Evolutionary conservation across 257 asterid species (phyloP), one percentile per base, ranked within the genome.

Genomic region (Lycium ferocissimum): DNA sequence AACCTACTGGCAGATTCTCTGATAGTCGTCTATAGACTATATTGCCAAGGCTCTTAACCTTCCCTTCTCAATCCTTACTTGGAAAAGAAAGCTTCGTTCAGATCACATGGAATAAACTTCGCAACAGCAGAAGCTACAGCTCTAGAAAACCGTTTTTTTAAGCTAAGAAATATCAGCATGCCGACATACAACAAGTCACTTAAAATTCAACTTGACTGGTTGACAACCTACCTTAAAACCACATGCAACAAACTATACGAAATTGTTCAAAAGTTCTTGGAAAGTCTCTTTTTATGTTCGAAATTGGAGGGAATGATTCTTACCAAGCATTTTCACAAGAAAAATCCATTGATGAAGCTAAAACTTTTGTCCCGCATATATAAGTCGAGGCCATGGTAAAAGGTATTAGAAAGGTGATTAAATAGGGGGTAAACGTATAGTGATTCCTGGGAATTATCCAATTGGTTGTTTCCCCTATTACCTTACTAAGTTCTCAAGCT

Each of bases 361-460:
- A 75, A 75, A 18, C 61, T 49, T 75, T 3, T 56, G 61, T 75
- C 35, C 59, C 81, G 0, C 8, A 75, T 56, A 11, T 40, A 26
- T 26, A 26, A 11, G 62, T 47, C 13, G 33, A 37, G 8, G 62
- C 81, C 13, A 47, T 75, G 3, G 38, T 75, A 12, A 20, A 35
- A 15, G 81, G 81, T 1, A 75, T 75, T 49, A 75, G n/a, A 18
- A 54, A 56, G 62, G 35, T 49, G 18, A 56, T 75, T 9, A 14
- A 75, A 56, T 20, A 18, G 11, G 54, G 79, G 45, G 79, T 18
- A 26, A 5, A 17, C 69, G 73, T 53, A 56, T 85, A 13, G 82
- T 85, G 20, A 85, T 85, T 38, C 87, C 87, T 17, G 82, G 87
- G 4, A 67, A 5, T 63, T 37, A 66, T 22, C 85, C 87, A 2